These are phyloP conservation scores for Populus tremula DNA, from an alignment of 345 rosid genomes.

Conservation along the genomic window DNA sequence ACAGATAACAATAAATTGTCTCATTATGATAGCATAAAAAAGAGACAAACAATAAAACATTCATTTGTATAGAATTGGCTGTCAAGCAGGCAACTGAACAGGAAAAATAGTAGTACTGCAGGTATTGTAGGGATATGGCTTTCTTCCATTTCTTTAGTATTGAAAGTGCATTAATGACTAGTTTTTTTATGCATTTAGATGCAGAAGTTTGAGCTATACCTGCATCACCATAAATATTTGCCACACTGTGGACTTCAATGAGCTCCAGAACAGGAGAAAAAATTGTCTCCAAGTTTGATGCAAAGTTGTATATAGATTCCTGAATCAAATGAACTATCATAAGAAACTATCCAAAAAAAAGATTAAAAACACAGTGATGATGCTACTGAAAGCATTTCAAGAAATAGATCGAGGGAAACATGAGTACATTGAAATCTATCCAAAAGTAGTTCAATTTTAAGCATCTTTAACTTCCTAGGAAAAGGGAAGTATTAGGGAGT, in stretches of 20 bases:
- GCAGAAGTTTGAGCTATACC: conserved; percentile 23
- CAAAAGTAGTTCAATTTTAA: conserved; percentile 7
- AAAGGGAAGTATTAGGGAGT: not conserved
- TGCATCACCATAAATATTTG: conserved; percentile 38
- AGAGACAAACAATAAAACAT: not conserved
- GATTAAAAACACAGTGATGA: not conserved
- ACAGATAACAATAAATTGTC: not conserved
- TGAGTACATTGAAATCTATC: not conserved
- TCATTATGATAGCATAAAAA: not conserved
- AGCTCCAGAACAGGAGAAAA: conserved; percentile 74
- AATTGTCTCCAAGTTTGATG: conserved; percentile 65
- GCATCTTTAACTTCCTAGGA: not conserved
- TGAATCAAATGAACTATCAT: conserved; percentile 20
- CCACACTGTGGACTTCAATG: conserved; percentile 35
- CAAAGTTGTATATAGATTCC: conserved; percentile 40
- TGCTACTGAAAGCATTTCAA: not conserved
- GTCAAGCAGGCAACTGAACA: not conserved
- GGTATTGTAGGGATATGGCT: not conserved
- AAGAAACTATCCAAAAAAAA: not conserved
- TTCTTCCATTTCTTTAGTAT: not conserved
- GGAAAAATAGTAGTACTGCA: not conserved
- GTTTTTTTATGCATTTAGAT: not conserved
- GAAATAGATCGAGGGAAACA: not conserved
- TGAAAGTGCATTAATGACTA: not conserved
- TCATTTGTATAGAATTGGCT: not conserved